A percentile compares a stretch with the other conserved stretches of the same genome.
Evolutionary conservation across 2,329 filamentous ascomycete species (phyloP).

Genomic region (Mollisia scopiformis): DNA sequence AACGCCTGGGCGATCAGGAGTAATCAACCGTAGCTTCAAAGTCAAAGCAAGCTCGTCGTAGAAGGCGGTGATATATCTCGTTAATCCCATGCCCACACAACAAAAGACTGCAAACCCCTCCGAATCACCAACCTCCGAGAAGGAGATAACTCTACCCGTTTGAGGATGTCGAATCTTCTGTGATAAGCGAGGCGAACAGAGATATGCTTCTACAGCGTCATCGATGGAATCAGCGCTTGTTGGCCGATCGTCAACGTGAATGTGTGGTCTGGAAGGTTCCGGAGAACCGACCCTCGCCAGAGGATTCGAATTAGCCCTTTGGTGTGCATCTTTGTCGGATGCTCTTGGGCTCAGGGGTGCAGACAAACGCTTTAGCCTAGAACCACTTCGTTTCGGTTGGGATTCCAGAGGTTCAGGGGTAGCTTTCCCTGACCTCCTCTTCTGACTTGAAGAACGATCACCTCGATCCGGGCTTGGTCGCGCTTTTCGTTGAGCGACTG

Average conservation of each 20-base stretch:
- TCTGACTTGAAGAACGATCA: conserved; percentile 30
- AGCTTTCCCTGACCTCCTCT: conserved; percentile 50
- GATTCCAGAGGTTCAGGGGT: conserved; percentile 51
- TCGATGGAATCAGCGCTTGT: conserved; percentile 86
- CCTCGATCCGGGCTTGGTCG: conserved; percentile 45
- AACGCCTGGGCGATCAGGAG: conserved; percentile 90
- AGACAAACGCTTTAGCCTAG: conserved; percentile 61
- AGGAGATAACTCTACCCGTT: conserved; percentile 86
- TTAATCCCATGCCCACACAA: conserved; percentile 97
- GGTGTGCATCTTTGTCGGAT: conserved; percentile 36
- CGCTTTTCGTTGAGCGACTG: conserved; percentile 63
- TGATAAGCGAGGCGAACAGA: conserved; percentile 80
- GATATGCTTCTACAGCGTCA: conserved; percentile 81
- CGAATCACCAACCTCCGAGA: conserved; percentile 94
- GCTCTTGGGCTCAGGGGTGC: conserved; percentile 43
- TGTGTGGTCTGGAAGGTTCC: conserved; percentile 30
- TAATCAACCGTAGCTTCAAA: conserved; percentile 86
- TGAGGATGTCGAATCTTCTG: conserved; percentile 87
- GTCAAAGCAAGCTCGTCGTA: conserved; percentile 94
- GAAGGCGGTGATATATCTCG: conserved; percentile 93
- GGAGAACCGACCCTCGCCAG: conserved; percentile 31
- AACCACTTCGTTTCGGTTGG: conserved; percentile 57
- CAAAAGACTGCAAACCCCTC: conserved; percentile 92
- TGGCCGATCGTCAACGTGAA: conserved; percentile 68
- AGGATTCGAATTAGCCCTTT: conserved; percentile 43